A percentile compares a stretch with the other conserved stretches of the same genome.
Conservation (phyloP, 2,329 filamentous ascomycete species). For the Lasiodiplodia hormozganensis region DNA sequence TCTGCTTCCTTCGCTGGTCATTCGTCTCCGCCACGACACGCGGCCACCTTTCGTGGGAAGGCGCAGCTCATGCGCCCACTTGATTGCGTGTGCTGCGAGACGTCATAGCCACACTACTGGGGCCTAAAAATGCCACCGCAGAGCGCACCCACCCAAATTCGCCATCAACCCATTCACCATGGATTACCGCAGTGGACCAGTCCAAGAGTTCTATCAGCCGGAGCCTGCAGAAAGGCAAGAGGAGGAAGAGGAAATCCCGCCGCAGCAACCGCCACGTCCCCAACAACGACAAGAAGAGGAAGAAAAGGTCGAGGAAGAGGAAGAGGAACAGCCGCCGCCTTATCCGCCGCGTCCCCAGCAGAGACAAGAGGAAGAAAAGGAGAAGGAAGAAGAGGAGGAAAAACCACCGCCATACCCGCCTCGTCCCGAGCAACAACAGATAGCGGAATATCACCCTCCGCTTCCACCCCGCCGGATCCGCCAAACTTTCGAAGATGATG, state of each 20-base stretch:
- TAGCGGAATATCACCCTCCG: conserved; percentile 24
- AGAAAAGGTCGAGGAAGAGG: neutral
- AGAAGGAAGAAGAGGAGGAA: neutral
- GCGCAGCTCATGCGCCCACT: conserved; percentile 1
- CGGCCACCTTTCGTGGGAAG: neutral
- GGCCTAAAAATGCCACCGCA: neutral
- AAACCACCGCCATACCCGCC: conserved; percentile 21
- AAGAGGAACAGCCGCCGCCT: conserved; percentile 26
- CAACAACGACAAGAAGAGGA: neutral
- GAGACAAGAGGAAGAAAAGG: neutral
- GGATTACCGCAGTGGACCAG: neutral
- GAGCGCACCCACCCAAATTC: neutral
- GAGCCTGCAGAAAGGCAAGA: neutral
- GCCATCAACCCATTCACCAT: neutral
- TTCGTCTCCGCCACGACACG: neutral
- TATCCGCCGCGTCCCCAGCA: neutral
- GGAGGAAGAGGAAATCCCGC: neutral
- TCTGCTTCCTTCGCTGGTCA: neutral
- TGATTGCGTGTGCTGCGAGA: conserved; percentile 8
- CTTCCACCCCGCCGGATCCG: conserved; percentile 29
- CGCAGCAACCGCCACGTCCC: neutral
- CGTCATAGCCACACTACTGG: conserved; percentile 1
- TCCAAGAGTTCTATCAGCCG: conserved; percentile 14
- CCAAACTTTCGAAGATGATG: conserved; percentile 18
- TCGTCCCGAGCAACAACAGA: neutral